These are phyloP conservation scores for Telopea speciosissima DNA, from an alignment of 177 flowering plant genomes.

Conservation along the genomic window DNA sequence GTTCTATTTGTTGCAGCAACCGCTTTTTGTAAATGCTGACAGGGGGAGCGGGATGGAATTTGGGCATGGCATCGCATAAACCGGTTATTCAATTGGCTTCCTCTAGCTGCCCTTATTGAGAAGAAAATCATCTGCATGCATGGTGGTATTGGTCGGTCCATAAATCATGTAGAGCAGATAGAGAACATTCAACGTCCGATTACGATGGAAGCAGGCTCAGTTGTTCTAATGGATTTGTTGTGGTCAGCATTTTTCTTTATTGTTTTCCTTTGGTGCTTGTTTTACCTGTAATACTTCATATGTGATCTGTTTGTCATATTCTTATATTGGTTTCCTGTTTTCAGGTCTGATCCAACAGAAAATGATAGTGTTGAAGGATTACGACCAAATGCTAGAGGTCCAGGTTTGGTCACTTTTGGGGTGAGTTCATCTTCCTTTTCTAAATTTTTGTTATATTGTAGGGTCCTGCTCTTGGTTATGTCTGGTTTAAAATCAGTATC, in stretches of 20 bases:
- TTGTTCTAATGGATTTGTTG: conserved; percentile 77
- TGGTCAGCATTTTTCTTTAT: conserved; percentile 42
- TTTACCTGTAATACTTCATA: background rate
- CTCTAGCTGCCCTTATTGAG: conserved; percentile 94
- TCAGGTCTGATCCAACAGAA: conserved; percentile 86
- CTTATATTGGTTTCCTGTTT: conserved; percentile 2
- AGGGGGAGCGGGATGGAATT: conserved; percentile 97
- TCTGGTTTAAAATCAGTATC: no score
- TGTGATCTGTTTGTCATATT: background rate
- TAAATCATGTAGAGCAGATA: conserved; percentile 76
- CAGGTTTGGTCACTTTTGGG: conserved; percentile 85
- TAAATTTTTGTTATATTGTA: background rate
- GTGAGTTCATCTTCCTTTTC: conserved; percentile 27
- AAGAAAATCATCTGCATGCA: conserved; percentile 99
- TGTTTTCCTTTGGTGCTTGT: conserved; percentile 4
- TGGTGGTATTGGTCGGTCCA: conserved; percentile 99
- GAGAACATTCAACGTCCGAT: conserved; percentile 78
- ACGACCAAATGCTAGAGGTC: conserved; percentile 85
- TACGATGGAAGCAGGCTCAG: conserved; percentile 86
- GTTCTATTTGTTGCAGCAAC: conserved; percentile 1
- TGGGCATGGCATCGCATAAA: conserved; percentile 99
- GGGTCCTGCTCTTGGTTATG: no score
- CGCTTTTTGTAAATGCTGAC: conserved; percentile 16
- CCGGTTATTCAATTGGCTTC: conserved; percentile 95
- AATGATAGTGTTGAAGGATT: conserved; percentile 85